Conservation (phyloP, 352 stramenopile species). For the Pythium biforme region DNA sequence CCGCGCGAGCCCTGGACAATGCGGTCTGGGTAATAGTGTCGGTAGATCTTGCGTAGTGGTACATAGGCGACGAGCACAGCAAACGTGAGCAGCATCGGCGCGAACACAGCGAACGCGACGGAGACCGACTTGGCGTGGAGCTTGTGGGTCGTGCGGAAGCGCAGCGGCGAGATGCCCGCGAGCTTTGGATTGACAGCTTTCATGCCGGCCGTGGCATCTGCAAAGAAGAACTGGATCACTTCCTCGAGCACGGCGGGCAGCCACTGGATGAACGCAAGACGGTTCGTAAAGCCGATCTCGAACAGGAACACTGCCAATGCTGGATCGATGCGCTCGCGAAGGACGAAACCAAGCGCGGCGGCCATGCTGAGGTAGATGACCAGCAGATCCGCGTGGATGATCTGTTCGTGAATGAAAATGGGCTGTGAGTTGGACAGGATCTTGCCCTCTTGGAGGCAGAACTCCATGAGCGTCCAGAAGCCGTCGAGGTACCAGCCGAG, state of each 20-base stretch:
- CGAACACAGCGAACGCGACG: neutral
- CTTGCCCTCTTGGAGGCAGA: conserved; percentile 14
- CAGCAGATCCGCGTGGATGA: conserved; percentile 18
- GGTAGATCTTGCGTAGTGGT: conserved; percentile 13
- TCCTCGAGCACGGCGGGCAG: neutral
- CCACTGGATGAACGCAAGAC: conserved; percentile 6
- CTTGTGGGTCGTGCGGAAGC: conserved; percentile 16
- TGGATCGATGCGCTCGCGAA: conserved; percentile 20
- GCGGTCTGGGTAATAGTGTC: neutral
- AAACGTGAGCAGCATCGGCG: conserved; percentile 15
- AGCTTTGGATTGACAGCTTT: neutral
- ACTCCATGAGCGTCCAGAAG: conserved; percentile 24
- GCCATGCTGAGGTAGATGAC: conserved; percentile 14
- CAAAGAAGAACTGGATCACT: conserved; percentile 1
- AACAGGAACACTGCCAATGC: conserved; percentile 17
- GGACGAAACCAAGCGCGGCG: neutral
- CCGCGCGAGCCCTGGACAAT: conserved; percentile 1
- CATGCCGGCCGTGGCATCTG: neutral
- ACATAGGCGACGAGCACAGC: conserved; percentile 15
- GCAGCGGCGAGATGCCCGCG: conserved; percentile 9
- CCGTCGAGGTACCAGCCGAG: conserved; percentile 12
- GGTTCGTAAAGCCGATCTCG: conserved; percentile 12
- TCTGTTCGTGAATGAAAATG: conserved; percentile 11
- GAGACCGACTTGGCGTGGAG: neutral
- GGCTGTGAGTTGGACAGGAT: neutral